Evolutionary conservation across 805 yeast genomes (phyloP), one percentile per base, ranked within the genome.

Genomic region (Debaryomyces tyrocola): DNA sequence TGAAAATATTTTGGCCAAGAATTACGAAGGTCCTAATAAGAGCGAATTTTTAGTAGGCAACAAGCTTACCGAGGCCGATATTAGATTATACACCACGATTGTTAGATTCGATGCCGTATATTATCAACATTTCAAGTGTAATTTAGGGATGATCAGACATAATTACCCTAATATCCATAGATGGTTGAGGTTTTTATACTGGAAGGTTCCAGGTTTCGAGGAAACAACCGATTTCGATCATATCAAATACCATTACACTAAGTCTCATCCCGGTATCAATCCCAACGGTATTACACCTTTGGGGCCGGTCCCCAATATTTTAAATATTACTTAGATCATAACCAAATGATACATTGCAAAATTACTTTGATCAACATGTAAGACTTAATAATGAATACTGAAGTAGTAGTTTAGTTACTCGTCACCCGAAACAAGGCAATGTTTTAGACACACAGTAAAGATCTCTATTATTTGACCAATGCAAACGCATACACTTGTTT

Each of bases 61-160:
- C 46, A 70, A 66, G 40, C 68, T 92, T 45, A 91, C 97, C 2
- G 97, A 92, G 69, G 96, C 96, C 6, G 99, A 92, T 64, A 75
- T 92, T 47, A 78, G 97, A 53, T 78, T 92, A 41, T 92, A 71
- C 71, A 83, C 97, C 20, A 92, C 98, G 2, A 84, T 92, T 48
- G 75, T 90, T 38, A 81, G 99, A 58, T 92, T 92, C 59, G 98
- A 92, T 65, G 87, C 95, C 1, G 96, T 90, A 18, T 92, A 92
- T 62, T 92, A 86, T 44, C 96, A 91, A 67, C 97, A 92, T 66
- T 94, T 92, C 80, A 94, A 92, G 70, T 88, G 96, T 66, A 92
- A 92, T 66, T 66, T 90, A 50, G 84, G 84, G 40, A 85, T 83
- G 74, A 87, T 92, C 57, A 80, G 97, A 61, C 63, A 70, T 52